Evolutionary conservation across 331 rosid genomes (phyloP).

Genomic region (Stylosanthes scabra): DNA sequence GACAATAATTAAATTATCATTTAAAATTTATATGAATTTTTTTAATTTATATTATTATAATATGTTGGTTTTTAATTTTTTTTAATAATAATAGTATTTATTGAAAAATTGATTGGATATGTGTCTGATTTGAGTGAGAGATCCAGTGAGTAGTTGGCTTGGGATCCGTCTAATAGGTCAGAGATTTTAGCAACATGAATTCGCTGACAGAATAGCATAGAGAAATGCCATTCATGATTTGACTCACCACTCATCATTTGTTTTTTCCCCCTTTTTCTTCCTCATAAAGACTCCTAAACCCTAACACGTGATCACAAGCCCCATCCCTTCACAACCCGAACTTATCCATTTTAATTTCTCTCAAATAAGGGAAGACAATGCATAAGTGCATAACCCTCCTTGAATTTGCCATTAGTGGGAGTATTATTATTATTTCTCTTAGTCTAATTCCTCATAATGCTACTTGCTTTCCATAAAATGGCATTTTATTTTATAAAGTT

Average conservation of each 20-base stretch:
- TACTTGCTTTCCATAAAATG: constrained; percentile 6
- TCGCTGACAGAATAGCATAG: constrained; percentile 30
- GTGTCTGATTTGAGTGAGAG: no score
- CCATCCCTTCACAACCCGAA: no score
- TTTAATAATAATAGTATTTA: no score
- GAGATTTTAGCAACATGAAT: constrained; percentile 31
- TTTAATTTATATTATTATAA: no score
- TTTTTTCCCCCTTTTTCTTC: constrained; percentile 1
- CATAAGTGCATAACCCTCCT: background rate
- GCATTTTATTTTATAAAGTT: constrained; percentile 7
- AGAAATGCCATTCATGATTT: constrained; percentile 31
- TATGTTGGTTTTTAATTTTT: no score
- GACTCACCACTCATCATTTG: constrained; percentile 42
- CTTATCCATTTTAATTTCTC: no score
- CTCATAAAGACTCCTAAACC: background rate
- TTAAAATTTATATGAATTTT: no score
- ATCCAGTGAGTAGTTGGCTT: background rate
- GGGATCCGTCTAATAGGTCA: background rate
- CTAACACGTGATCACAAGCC: constrained; percentile 21
- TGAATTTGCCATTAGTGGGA: background rate
- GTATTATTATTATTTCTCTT: background rate
- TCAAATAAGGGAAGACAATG: no score
- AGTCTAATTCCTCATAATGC: constrained; percentile 11
- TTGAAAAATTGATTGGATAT: no score
- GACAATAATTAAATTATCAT: no score